Conservation (phyloP, 2,329 filamentous ascomycete species). For the Epichloe aotearoae region DNA sequence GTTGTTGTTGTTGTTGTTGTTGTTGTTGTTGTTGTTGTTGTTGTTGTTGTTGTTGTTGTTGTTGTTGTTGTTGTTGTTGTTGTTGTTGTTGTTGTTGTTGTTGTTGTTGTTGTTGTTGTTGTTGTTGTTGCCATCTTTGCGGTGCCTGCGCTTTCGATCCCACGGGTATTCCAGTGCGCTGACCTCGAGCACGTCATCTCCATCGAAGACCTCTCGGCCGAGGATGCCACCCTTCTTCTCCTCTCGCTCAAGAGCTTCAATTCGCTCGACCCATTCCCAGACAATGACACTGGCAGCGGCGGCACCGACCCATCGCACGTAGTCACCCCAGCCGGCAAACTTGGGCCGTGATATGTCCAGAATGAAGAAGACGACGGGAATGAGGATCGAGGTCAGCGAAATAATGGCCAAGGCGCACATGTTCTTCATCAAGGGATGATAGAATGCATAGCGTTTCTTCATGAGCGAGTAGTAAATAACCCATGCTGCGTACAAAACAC, state of each 20-base stretch:
- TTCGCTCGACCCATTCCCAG: conserved; percentile 96
- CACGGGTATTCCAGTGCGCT: conserved; percentile 38
- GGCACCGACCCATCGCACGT: conserved; percentile 91
- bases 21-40: conserved; percentile 13
- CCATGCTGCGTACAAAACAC: conserved; percentile 82
- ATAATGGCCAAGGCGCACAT: conserved; percentile 69
- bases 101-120: conserved; percentile 15
- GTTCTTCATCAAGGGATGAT: conserved; percentile 81
- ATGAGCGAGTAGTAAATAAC: conserved; percentile 89
- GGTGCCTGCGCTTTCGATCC: conserved; percentile 25
- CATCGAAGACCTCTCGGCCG: conserved; percentile 82
- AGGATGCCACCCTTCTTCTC: conserved; percentile 90
- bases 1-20: conserved; percentile 1
- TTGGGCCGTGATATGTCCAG: conserved; percentile 76
- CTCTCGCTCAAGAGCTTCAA: conserved; percentile 82
- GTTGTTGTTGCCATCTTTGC: conserved; percentile 15
- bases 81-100: background rate
- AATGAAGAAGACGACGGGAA: conserved; percentile 87
- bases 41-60: background rate
- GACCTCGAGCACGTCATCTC: conserved; percentile 76
- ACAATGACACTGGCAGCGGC: conserved; percentile 92
- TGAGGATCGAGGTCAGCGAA: conserved; percentile 68
- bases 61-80: too few species aligned
- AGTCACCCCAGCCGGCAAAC: conserved; percentile 86
- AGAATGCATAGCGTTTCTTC: conserved; percentile 83